Evolutionary conservation across 345 rosid species (phyloP).

Genomic region (Alliaria petiolata): DNA sequence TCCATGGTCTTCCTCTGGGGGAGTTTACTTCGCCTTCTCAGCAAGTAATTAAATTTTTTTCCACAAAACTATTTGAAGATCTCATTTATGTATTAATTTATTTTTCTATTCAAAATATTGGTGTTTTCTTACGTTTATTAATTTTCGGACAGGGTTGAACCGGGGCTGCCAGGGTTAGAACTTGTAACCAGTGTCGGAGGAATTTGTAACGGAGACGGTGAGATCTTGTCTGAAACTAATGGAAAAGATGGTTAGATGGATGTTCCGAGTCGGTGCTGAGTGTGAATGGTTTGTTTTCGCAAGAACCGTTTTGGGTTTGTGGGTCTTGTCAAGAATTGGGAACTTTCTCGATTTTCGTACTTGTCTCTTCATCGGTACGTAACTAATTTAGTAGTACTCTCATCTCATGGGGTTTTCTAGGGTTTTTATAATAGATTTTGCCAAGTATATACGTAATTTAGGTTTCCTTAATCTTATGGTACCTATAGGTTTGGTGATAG

Average conservation of each 20-base stretch:
- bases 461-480: neutral
- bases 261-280: constrained; percentile 34
- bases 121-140: neutral
- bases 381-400: neutral
- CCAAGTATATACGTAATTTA: neutral
- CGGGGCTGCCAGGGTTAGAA: constrained; percentile 36
- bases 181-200: constrained; percentile 41
- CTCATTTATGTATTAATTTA: too few species aligned
- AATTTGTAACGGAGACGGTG: constrained; percentile 22
- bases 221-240: constrained; percentile 19
- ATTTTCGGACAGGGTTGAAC: constrained; percentile 36
- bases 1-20: constrained; percentile 46
- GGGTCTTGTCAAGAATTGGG: constrained; percentile 24
- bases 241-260: constrained; percentile 39
- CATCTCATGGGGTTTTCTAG: too few species aligned
- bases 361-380: constrained; percentile 20
- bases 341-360: constrained; percentile 11
- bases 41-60: constrained; percentile 35
- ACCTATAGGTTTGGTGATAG: neutral
- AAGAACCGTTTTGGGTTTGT: constrained; percentile 27
- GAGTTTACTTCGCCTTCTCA: constrained; percentile 42
- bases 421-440: neutral
- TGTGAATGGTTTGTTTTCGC: constrained; percentile 37
- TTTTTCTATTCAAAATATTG: too few species aligned
- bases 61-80: neutral